phyloP scores from a whole-genome alignment of 2,329 filamentous ascomycete genomes.

The Colletotrichum lini region DNA sequence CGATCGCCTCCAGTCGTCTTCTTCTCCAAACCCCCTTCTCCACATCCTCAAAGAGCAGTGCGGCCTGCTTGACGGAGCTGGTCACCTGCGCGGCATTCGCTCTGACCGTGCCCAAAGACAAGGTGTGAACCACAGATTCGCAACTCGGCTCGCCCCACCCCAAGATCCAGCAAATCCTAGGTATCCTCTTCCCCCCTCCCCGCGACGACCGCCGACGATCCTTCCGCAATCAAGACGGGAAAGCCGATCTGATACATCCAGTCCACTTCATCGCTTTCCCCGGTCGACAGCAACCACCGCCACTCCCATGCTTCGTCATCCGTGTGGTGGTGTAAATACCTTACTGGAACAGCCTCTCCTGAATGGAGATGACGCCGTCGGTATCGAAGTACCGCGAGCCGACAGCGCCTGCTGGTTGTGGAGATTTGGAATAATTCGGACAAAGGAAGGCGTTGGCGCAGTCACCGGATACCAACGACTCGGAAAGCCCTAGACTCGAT shows the following conservation, averaged over 20 bases:
- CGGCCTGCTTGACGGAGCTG: neutral
- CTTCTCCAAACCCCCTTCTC: neutral
- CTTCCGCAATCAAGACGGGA: neutral
- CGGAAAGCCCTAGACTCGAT: neutral
- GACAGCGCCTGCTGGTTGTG: too few relatives aligned
- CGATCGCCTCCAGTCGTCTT: neutral
- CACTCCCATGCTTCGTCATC: neutral
- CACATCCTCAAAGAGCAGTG: neutral
- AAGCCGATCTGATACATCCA: neutral
- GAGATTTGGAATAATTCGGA: neutral
- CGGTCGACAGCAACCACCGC: neutral
- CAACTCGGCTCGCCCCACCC: too few relatives aligned
- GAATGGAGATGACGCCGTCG: neutral
- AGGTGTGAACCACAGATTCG: neutral
- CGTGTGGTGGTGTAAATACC: neutral
- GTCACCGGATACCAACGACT: conserved; percentile 13
- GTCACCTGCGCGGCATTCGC: neutral
- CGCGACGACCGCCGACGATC: conserved; percentile 7
- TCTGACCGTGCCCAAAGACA: neutral
- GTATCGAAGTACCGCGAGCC: too few relatives aligned
- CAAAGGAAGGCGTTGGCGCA: neutral
- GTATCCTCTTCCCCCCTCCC: neutral
- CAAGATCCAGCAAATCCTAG: neutral
- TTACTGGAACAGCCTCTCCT: neutral
- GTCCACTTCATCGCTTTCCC: neutral